Percentiles rank a stretch among this genome's conserved stretches.
phyloP scores from a whole-genome alignment of 176 grass and related monocot genomes.

The Rhynchospora breviuscula region DNA sequence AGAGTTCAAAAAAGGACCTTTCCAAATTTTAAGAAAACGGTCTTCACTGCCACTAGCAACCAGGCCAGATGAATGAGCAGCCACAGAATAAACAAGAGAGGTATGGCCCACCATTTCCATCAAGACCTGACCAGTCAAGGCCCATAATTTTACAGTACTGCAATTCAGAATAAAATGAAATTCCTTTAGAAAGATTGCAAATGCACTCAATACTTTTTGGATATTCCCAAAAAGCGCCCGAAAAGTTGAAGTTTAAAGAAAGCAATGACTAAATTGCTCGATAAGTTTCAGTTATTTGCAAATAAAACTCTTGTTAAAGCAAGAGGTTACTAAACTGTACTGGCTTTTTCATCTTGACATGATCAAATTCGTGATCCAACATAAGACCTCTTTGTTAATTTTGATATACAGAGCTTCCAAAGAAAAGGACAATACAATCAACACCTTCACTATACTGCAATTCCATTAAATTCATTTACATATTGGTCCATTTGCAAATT shows the following conservation, averaged over 20 bases:
- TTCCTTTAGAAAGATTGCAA: neutral
- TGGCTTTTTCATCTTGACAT: neutral
- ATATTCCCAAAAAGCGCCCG: neutral
- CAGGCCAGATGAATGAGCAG: constrained; percentile 74
- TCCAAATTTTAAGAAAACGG: constrained; percentile 84
- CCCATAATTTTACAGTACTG: constrained; percentile 86
- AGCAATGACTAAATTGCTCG: neutral
- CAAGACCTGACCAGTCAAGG: constrained; percentile 74
- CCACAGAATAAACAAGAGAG: constrained; percentile 97
- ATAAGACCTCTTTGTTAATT: neutral
- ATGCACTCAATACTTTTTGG: neutral
- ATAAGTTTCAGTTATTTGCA: neutral
- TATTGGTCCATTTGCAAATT: neutral
- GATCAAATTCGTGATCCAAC: neutral
- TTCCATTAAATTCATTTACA: neutral
- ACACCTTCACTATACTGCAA: neutral
- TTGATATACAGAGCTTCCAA: neutral
- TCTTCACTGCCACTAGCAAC: constrained; percentile 98
- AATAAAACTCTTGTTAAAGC: neutral
- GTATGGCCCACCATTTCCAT: constrained; percentile 92
- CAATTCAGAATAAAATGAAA: constrained; percentile 16
- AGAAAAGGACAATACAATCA: neutral
- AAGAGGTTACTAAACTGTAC: neutral
- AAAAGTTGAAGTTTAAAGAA: neutral
- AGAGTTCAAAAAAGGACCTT: constrained; percentile 46